These are phyloP conservation scores for Pseudocercospora eumusae DNA, from an alignment of 2,329 filamentous ascomycete species.

Conservation along the genomic window DNA sequence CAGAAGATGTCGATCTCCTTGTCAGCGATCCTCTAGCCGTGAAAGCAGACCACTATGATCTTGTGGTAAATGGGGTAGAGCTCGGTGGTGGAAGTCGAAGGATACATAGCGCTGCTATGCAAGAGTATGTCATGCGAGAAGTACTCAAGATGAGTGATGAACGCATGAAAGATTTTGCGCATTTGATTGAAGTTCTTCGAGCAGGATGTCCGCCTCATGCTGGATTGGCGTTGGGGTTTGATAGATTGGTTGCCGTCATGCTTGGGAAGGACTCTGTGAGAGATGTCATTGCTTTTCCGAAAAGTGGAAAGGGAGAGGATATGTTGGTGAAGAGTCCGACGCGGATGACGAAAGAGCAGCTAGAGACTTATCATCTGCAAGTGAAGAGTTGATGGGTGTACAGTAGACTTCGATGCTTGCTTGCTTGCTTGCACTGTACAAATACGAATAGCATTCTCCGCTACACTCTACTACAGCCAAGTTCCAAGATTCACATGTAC, in stretches of 20 bases:
- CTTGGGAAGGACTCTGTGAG: slow-evolving; percentile 73
- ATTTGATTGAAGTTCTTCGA: slow-evolving; percentile 77
- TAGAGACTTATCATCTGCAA: slow-evolving; percentile 61
- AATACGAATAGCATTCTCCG: neutral
- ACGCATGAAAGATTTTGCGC: slow-evolving; percentile 77
- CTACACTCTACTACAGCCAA: slow-evolving; percentile 42
- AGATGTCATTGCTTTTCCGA: slow-evolving; percentile 97
- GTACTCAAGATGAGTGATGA: slow-evolving; percentile 75
- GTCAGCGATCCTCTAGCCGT: slow-evolving; percentile 69
- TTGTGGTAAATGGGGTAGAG: slow-evolving; percentile 93
- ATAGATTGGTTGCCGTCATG: slow-evolving; percentile 79
- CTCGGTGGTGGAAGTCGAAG: slow-evolving; percentile 89
- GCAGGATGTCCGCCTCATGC: slow-evolving; percentile 93
- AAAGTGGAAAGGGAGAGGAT: slow-evolving; percentile 88
- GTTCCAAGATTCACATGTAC: slow-evolving; percentile 52
- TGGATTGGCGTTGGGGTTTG: slow-evolving; percentile 89
- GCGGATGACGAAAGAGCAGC: slow-evolving; percentile 61
- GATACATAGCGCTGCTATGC: slow-evolving; percentile 81
- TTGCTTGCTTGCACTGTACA: neutral
- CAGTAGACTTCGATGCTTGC: neutral
- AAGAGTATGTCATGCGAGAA: slow-evolving; percentile 80
- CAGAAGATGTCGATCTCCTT: slow-evolving; percentile 73
- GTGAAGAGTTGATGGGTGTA: slow-evolving; percentile 22
- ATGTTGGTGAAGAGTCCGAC: slow-evolving; percentile 77
- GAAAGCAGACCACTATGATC: slow-evolving; percentile 87